Base-by-base conservation (phyloP, 2,329 filamentous ascomycete genomes). In the Alternaria novae-zelandiae region DNA sequence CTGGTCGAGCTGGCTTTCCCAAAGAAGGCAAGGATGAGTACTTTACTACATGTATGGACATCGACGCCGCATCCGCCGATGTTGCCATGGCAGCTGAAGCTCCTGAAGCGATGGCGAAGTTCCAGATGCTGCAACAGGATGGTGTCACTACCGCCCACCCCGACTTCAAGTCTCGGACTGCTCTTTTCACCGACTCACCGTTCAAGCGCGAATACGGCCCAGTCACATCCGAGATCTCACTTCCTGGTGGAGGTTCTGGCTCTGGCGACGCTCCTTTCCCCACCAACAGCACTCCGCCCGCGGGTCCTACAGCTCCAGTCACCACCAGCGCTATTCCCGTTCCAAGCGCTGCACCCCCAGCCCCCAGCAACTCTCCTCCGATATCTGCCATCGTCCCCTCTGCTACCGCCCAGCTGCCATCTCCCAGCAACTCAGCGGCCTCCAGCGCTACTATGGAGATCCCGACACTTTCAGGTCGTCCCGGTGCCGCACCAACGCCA, bases 41-140 rank as follows among this genome's bases (percentile, higher is more conserved):
- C 2, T 30, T 3, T 5, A 30, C 85, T 5, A 85, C 84, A 20
- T 89, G 87, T 68, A 85, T 83, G 65, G 85, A 88, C 74, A 80
- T 89, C 53, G 81, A 84, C 43, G 78, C 87, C 8, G 47, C 62
- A 6, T 71, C 72, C 20, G 36, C 53, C 44, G 80, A 83, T 68
- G 65, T 72, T 8, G 70, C 70, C 25, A n/a, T n/a, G n/a, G n/a
- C n/a, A n/a, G n/a, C n/a, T n/a, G n/a, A n/a, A n/a, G n/a, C n/a
- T n/a, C n/a, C n/a, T n/a, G n/a, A n/a, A n/a, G n/a, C n/a, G n/a
- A n/a, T n/a, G n/a, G n/a, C n/a, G n/a, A n/a, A n/a, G n/a, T n/a
- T n/a, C n/a, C n/a, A n/a, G n/a, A n/a, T n/a, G n/a, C n/a, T n/a
- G n/a, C n/a, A n/a, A n/a, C n/a, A n/a, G n/a, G 25, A 25, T 25